A percentile compares a stretch with the other conserved stretches of the same genome.
Conservation (phyloP, 225 moss, liverwort and hornwort species). For the Physcomitrium patens region DNA sequence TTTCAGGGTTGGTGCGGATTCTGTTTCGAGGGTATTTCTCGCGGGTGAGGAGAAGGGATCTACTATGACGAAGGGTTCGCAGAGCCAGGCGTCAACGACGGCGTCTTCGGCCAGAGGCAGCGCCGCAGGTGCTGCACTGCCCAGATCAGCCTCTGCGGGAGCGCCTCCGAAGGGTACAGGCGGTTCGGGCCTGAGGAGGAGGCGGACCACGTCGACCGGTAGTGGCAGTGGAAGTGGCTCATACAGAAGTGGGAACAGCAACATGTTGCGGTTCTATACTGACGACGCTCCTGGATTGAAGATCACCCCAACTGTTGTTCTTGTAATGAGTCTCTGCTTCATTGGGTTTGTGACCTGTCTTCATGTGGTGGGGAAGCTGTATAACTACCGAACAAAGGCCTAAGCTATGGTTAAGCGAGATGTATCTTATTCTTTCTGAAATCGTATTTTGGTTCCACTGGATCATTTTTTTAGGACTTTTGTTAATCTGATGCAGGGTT, state of each 20-base stretch:
- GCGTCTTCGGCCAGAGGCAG: conserved; percentile 40
- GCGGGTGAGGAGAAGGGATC: neutral
- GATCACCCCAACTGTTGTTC: conserved; percentile 74
- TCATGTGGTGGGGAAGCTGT: conserved; percentile 74
- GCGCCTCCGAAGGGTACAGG: conserved; percentile 73
- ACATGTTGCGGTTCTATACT: conserved; percentile 82
- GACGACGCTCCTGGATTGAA: conserved; percentile 81
- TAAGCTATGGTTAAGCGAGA: conserved; percentile 23
- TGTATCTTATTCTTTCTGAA: conserved; percentile 12
- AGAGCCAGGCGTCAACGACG: conserved; percentile 78
- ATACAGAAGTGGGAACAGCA: conserved; percentile 53
- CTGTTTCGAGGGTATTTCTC: too few species aligned
- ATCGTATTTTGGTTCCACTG: neutral
- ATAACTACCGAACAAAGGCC: conserved; percentile 55
- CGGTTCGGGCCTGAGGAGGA: conserved; percentile 60
- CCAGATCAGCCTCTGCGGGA: conserved; percentile 34
- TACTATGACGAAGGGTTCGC: conserved; percentile 80
- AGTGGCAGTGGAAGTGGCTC: conserved; percentile 45
- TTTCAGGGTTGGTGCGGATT: too few species aligned
- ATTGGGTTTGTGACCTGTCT: conserved; percentile 77
- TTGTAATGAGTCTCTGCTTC: conserved; percentile 83
- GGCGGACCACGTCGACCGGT: conserved; percentile 48
- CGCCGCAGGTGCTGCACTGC: conserved; percentile 17
- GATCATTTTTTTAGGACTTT: neutral
- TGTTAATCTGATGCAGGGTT: neutral